Evolutionary conservation across 805 yeast genomes (phyloP).

Genomic region (Wickerhamomyces rabaulensis): DNA sequence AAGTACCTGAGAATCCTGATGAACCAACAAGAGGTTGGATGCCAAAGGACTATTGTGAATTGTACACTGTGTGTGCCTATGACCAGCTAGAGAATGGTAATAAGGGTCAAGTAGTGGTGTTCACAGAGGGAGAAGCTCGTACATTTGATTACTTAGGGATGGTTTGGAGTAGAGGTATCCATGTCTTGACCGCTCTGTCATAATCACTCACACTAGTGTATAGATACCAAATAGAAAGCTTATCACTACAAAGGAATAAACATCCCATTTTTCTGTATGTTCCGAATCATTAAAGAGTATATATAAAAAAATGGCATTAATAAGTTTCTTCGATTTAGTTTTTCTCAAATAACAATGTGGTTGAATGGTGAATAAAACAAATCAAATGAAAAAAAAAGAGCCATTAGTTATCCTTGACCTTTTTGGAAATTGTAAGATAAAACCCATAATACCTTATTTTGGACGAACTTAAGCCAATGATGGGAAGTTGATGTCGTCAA

Average conservation of each 20-base stretch:
- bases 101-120: constrained; percentile 7
- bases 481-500: neutral
- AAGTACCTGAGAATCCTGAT: constrained; percentile 6
- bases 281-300: neutral
- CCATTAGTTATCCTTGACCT: neutral
- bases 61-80: constrained; percentile 56
- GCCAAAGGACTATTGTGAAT: constrained; percentile 40
- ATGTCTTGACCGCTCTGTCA: neutral
- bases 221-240: too few relatives aligned
- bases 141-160: constrained; percentile 9
- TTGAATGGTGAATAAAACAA: neutral
- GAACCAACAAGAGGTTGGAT: constrained; percentile 37
- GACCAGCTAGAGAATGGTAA: constrained; percentile 26
- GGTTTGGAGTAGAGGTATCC: constrained; percentile 7
- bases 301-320: neutral
- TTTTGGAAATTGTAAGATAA: neutral
- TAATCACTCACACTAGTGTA: too few relatives aligned
- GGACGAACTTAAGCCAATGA: neutral
- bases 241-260: neutral
- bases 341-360: neutral
- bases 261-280: neutral
- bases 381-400: neutral
- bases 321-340: neutral
- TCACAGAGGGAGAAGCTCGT: constrained; percentile 1
- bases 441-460: neutral